Percentiles rank a stretch among this genome's conserved stretches.
phyloP scores from a whole-genome alignment of 2,329 filamentous ascomycete species.

The Penicillium sp. region DNA sequence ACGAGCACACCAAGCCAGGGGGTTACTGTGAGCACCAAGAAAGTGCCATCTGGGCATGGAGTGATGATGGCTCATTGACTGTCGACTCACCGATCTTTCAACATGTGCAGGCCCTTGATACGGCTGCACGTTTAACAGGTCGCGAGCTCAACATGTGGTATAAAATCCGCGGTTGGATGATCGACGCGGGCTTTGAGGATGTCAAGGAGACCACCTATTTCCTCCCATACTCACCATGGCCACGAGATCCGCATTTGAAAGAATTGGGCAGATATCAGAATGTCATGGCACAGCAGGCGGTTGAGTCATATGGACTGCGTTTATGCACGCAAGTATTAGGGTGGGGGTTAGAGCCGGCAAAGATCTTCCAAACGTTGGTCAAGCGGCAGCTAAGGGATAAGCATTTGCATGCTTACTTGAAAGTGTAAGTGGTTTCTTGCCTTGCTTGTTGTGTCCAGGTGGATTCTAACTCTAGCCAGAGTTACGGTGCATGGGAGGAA shows the following conservation, averaged over 20 bases:
- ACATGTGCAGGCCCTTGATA: constrained; percentile 11
- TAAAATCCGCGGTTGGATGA: constrained; percentile 13
- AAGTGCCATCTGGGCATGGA: constrained; percentile 18
- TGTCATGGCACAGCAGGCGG: constrained; percentile 10
- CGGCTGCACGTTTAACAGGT: constrained; percentile 8
- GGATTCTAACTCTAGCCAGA: too few species aligned
- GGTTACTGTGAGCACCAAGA: constrained; percentile 27
- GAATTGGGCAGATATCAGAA: constrained; percentile 14
- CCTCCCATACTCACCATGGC: constrained; percentile 15
- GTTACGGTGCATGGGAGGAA: too few species aligned
- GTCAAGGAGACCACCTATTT: constrained; percentile 12
- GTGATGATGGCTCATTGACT: constrained; percentile 23
- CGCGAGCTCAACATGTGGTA: constrained; percentile 17
- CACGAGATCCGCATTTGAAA: constrained; percentile 13
- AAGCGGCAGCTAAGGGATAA: constrained; percentile 14
- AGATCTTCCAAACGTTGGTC: constrained; percentile 13
- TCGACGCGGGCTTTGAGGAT: constrained; percentile 26
- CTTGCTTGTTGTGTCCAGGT: neutral
- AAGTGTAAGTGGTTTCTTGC: constrained; percentile 10
- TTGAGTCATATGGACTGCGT: constrained; percentile 14
- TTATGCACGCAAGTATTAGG: constrained; percentile 15
- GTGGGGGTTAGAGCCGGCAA: constrained; percentile 11
- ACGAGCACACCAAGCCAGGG: constrained; percentile 24
- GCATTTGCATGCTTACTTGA: constrained; percentile 13
- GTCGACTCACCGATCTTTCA: constrained; percentile 11